Percentiles rank a stretch among this genome's conserved stretches.
These are phyloP conservation scores for Botrytis sinoallii DNA, from an alignment of 2,329 filamentous ascomycete species.

Conservation along the genomic window DNA sequence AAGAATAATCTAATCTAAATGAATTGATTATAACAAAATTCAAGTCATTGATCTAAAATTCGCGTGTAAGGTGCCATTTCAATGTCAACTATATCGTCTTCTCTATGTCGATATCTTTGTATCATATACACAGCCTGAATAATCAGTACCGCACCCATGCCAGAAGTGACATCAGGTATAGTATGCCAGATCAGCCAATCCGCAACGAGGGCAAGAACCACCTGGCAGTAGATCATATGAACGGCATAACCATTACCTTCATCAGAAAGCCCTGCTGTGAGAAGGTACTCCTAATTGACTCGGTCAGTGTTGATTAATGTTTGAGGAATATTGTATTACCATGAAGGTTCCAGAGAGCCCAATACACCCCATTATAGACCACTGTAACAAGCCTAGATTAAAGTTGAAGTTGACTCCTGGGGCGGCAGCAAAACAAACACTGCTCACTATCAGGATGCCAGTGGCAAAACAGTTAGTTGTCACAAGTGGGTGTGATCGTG, in stretches of 20 bases:
- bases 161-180: background rate
- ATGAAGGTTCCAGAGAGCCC: background rate
- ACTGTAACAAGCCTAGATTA: constrained; percentile 1
- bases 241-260: background rate
- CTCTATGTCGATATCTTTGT: background rate
- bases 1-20: no score
- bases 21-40: background rate
- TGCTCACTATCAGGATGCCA: background rate
- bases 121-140: background rate
- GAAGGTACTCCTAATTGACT: background rate
- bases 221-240: constrained; percentile 4
- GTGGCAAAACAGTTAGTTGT: background rate
- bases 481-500: background rate
- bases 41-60: background rate
- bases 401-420: background rate
- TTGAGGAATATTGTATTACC: background rate
- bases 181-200: constrained; percentile 2
- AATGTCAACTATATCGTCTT: background rate
- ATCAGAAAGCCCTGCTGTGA: background rate
- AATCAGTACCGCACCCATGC: background rate
- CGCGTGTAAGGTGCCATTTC: background rate
- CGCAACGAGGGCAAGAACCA: background rate
- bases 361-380: background rate
- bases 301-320: background rate
- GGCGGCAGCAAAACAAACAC: background rate